phyloP scores from a whole-genome alignment of 768 basidiomycete genomes.

The Phylloporus arenicola region DNA sequence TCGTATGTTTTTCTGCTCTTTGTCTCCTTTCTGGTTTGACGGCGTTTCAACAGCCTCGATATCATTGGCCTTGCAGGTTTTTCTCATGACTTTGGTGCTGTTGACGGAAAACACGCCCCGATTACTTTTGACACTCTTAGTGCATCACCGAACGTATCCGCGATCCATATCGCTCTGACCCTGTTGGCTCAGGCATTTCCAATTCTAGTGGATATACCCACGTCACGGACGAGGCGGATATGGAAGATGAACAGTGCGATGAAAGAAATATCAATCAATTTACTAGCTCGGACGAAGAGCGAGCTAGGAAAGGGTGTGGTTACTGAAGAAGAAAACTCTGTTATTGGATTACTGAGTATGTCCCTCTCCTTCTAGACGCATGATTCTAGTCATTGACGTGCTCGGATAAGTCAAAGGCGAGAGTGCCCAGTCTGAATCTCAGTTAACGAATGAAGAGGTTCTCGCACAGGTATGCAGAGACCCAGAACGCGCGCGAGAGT shows the following conservation, averaged over 20 bases:
- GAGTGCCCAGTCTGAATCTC: slow-evolving; percentile 19
- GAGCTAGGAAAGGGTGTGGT: slow-evolving; percentile 26
- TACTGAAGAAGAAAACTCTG: slow-evolving; percentile 21
- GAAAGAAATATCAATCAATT: slow-evolving; percentile 36
- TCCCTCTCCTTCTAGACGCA: slow-evolving; percentile 7
- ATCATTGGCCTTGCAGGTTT: slow-evolving; percentile 58
- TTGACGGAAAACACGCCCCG: slow-evolving; percentile 43
- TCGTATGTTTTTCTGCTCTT: slow-evolving; percentile 19
- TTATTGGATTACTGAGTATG: slow-evolving; percentile 25
- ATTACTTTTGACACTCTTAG: slow-evolving; percentile 39
- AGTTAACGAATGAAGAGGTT: slow-evolving; percentile 26
- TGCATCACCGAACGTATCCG: slow-evolving; percentile 14
- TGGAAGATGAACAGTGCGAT: slow-evolving; percentile 31
- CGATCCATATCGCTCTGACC: slow-evolving; percentile 27
- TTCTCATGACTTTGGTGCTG: slow-evolving; percentile 51
- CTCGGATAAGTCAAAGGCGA: slow-evolving; percentile 34
- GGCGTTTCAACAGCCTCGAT: slow-evolving; percentile 38
- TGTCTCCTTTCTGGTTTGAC: background rate
- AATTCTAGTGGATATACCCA: slow-evolving; percentile 34
- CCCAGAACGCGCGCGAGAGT: no score
- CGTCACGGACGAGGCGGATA: slow-evolving; percentile 26
- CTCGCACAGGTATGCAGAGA: slow-evolving; percentile 15
- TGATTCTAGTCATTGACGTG: background rate
- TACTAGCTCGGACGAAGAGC: slow-evolving; percentile 35
- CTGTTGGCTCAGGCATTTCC: slow-evolving; percentile 38